Evolutionary conservation across 2,329 filamentous ascomycete genomes (phyloP), one percentile per base, ranked within the genome.

Genomic region (Dactylonectria macrodidyma): DNA sequence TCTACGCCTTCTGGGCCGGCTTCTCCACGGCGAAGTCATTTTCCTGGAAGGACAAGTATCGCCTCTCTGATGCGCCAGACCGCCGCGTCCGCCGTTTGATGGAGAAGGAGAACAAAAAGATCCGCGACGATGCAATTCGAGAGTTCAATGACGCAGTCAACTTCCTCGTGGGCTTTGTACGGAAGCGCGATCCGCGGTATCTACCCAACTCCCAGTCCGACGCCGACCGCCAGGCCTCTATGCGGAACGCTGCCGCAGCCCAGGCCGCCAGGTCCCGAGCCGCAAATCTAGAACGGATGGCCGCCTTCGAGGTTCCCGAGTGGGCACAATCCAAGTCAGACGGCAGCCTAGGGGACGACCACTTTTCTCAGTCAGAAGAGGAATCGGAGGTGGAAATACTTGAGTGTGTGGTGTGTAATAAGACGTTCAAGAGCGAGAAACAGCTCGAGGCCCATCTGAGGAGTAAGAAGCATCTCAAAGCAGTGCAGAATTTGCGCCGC

Each of bases 401-500:
- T 60, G 91, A 91, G 74, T 98, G 96, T 78, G 88, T 92, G 3
- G 88, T 90, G 5, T 98, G 96, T 80, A 88, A 90, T 72, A 94
- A 93, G 72, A 87, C 83, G 0, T 99, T 98, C 82, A 89, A 98
- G 81, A 98, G 95, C 76, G 93, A 97, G 78, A 95, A 94, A 72
- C 95, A 98, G 77, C 95, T 93, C 68, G 91, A 97, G 76, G 92
- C 93, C 3, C 96, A 99, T 76, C 95, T 98, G 82, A 94, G 92
- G 83, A 98, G 95, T 85, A 99, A 97, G 80, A 99, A 98, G 81
- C 96, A 99, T 76, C 82, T 91, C 68, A 98, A 97, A 78, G 92
- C 94, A 2, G 87, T 98, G 7, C 91, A 95, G 72, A 89, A 95
- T 68, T 82, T 99, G 46, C 90, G 90, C 75, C 88, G 89, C 75